A percentile compares a stretch with the other conserved stretches of the same genome.
Conservation (phyloP, 2,329 filamentous ascomycete species). For the Stagonosporopsis tanaceti region DNA sequence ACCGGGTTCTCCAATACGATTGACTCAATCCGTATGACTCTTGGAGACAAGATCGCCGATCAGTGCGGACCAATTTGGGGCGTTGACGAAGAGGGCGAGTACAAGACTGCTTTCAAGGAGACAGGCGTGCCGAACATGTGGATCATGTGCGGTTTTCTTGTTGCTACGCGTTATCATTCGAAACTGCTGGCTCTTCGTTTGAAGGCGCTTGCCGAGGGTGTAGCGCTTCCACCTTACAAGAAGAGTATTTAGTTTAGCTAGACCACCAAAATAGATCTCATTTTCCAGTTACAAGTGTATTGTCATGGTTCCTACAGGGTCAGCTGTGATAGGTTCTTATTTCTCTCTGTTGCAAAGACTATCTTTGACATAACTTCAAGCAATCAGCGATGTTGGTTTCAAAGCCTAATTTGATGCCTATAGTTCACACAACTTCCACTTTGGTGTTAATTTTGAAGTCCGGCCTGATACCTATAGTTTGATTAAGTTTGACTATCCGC, state of each 20-base stretch:
- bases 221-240: slow-evolving; percentile 7
- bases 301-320: no score
- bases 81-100: slow-evolving; percentile 47
- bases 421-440: no score
- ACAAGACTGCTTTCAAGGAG: slow-evolving; percentile 26
- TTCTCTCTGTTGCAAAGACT: no score
- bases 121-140: slow-evolving; percentile 19
- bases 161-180: slow-evolving; percentile 9
- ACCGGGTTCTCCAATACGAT: slow-evolving; percentile 72
- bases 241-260: not conserved
- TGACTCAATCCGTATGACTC: slow-evolving; percentile 64
- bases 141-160: slow-evolving; percentile 15
- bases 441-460: no score
- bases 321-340: no score
- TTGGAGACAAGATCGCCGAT: slow-evolving; percentile 70
- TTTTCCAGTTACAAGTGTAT: no score
- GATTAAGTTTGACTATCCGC: no score
- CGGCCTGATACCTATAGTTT: no score
- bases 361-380: no score
- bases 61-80: slow-evolving; percentile 58
- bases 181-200: slow-evolving; percentile 18
- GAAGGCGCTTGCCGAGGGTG: slow-evolving; percentile 14
- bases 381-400: no score
- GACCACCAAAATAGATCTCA: not conserved
- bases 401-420: no score